Base-by-base conservation (phyloP, 2,329 filamentous ascomycete species). In the Daldinia eschscholtzii region DNA sequence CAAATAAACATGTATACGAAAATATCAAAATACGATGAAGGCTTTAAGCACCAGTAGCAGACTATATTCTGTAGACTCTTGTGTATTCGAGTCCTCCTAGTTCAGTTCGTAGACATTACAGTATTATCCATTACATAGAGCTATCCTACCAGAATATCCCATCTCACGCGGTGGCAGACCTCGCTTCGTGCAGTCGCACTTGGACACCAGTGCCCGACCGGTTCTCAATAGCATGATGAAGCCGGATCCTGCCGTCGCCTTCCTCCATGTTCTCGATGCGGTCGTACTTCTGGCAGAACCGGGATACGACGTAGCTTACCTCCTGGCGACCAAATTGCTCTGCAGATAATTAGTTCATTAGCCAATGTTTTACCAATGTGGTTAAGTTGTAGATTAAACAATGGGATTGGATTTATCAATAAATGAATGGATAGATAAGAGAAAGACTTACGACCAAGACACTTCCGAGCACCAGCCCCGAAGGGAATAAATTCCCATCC, bases 381-480 rank as follows among this genome's bases (percentile, higher is more conserved):
- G 9, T 23, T 23, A 1, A 39, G 2, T 13, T 52, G 42, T n/a
- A 46, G 23, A 41, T 23, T 15, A 30, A 39, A n/a, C 3, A 55
- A 50, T 10, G 23, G 37, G 46, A 33, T 46, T 6, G 46, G 23
- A n/a, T 33, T 15, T 28, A 28, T 28, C 12, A 28, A 28, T 26
- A 13, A 7, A 6, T 6, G 10, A 12, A 20, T 42, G 9, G 39
- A 3, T 20, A 44, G 2, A 15, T 26, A 28, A 20, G 23, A 2
- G 42, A 20, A 57, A 50, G 33, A 78, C 73, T 75, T 69, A 73
- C 76, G 78, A 52, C 78, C 79, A 12, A 80, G 62, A 64, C 79
- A 80, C 50, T 79, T 79, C 57, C 79, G 70, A 4, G 78, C 77
- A 0, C 77, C 78, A 4, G 77, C 78, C 30, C 78, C 79, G 62